These are phyloP conservation scores for Nasturtium officinale DNA, from an alignment of 345 rosid genomes.

Conservation along the genomic window DNA sequence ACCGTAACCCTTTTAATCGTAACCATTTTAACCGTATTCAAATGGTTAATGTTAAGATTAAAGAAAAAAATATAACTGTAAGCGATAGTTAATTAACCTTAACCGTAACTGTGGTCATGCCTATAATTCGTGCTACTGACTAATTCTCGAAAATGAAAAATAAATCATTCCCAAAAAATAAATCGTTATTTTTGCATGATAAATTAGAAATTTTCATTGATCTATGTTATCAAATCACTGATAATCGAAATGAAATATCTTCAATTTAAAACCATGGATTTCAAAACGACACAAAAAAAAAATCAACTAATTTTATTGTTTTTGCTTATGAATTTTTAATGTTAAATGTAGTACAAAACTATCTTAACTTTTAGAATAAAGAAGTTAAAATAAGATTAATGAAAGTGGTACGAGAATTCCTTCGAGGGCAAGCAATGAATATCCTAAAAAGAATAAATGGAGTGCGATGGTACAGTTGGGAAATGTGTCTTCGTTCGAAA, in stretches of 20 bases:
- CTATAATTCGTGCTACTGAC: too few species aligned
- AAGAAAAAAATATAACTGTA: too few species aligned
- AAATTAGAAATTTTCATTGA: background rate
- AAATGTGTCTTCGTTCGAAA: slow-evolving; percentile 38
- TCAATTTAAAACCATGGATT: background rate
- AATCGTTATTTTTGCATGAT: background rate
- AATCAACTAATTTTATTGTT: background rate
- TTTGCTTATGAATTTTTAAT: too few species aligned
- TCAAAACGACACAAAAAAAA: background rate
- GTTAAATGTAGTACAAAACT: background rate
- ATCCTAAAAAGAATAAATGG: slow-evolving; percentile 43
- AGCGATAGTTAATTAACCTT: too few species aligned
- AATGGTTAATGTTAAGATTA: too few species aligned
- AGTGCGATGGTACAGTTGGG: slow-evolving; percentile 45
- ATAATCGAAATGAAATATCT: background rate
- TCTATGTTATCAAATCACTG: background rate
- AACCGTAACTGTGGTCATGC: too few species aligned
- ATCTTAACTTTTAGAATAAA: background rate
- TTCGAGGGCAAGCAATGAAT: slow-evolving; percentile 45
- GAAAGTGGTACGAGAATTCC: slow-evolving; percentile 29
- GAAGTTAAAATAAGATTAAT: slow-evolving; percentile 7
- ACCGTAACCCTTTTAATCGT: too few species aligned
- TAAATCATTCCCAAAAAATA: background rate
- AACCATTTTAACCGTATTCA: too few species aligned
- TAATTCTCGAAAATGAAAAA: too few species aligned